Percentiles rank a stretch among this genome's conserved stretches.
These are phyloP conservation scores for Plantago lanceolata DNA, from an alignment of 305 asterid species.

Conservation along the genomic window DNA sequence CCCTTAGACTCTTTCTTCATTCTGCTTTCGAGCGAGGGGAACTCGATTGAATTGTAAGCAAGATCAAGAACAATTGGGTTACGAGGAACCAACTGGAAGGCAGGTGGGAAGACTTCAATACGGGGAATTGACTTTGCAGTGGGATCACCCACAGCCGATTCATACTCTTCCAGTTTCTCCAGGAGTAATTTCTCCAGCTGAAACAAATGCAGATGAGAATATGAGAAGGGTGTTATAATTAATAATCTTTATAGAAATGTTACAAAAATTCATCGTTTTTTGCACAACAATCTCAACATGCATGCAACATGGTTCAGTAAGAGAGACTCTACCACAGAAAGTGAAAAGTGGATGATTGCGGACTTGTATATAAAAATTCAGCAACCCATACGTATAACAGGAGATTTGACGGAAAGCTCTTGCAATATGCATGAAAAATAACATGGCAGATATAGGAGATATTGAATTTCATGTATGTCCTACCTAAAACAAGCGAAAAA, in stretches of 20 bases:
- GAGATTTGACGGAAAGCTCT: no score
- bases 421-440: background rate
- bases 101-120: constrained; percentile 74
- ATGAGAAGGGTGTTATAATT: constrained; percentile 12
- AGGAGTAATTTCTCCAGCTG: constrained; percentile 65
- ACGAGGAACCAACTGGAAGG: constrained; percentile 66
- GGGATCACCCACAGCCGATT: constrained; percentile 79
- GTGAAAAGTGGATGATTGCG: no score
- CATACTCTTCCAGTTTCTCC: constrained; percentile 69
- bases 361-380: no score
- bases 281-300: background rate
- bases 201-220: constrained; percentile 15
- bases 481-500: background rate
- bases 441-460: background rate
- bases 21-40: constrained; percentile 75
- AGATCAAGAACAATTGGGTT: constrained; percentile 82
- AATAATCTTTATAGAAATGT: background rate
- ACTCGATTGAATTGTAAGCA: constrained; percentile 63
- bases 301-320: background rate
- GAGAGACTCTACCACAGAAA: no score
- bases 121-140: constrained; percentile 49
- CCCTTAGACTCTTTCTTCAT: constrained; percentile 90
- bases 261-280: background rate
- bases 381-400: no score
- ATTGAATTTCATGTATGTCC: background rate